These are phyloP conservation scores for Fusarium sp. DNA, from an alignment of 2,329 filamentous ascomycete genomes.

Conservation along the genomic window DNA sequence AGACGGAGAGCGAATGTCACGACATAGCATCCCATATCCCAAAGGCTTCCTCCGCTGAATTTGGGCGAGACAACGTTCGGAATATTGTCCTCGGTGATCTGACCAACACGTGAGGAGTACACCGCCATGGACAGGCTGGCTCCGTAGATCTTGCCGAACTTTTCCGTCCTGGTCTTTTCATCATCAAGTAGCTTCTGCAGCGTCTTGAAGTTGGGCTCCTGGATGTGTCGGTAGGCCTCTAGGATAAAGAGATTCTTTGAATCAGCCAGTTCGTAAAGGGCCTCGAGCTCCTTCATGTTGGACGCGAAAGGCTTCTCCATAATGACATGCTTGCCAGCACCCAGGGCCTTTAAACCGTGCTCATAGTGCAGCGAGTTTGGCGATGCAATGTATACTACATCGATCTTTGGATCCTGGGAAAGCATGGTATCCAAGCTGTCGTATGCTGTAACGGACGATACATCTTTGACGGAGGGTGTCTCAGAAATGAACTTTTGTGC, in stretches of 20 bases:
- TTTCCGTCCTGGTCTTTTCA: conserved; percentile 22
- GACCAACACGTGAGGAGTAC: conserved; percentile 20
- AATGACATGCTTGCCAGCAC: conserved; percentile 32
- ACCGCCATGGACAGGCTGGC: conserved; percentile 37
- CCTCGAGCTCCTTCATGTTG: conserved; percentile 25
- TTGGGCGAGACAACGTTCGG: conserved; percentile 36
- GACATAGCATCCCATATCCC: conserved; percentile 42
- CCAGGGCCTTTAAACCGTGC: conserved; percentile 25
- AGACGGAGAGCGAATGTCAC: conserved; percentile 37
- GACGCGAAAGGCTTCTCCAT: conserved; percentile 42
- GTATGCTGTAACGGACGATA: conserved; percentile 9
- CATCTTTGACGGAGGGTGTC: conserved; percentile 31
- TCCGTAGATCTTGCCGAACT: conserved; percentile 29
- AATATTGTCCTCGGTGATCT: conserved; percentile 19
- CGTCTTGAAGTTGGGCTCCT: conserved; percentile 41
- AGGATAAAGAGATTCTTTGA: conserved; percentile 30
- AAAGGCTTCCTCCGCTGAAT: conserved; percentile 35
- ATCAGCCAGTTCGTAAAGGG: conserved; percentile 34
- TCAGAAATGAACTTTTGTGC: conserved; percentile 31
- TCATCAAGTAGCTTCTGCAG: conserved; percentile 33
- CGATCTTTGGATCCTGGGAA: conserved; percentile 1
- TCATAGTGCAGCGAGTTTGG: conserved; percentile 41
- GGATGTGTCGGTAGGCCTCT: conserved; percentile 39
- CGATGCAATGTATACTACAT: conserved; percentile 37
- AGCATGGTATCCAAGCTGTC: conserved; percentile 33